Conservation (phyloP, 441 rosid genomes). For the Bruguiera hainesii region DNA sequence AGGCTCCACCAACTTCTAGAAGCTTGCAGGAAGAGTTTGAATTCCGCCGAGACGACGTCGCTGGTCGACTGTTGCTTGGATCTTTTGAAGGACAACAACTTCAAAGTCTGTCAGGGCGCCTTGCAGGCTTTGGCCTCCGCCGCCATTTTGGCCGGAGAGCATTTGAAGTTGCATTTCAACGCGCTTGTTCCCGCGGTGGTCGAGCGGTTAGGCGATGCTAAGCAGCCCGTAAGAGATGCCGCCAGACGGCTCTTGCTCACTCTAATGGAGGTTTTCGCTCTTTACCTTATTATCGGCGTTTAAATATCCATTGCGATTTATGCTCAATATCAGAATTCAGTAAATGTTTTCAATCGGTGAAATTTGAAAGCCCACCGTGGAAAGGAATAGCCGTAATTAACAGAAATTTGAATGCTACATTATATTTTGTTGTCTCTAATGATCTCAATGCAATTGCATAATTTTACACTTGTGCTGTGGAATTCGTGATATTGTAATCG, state of each 20-base stretch:
- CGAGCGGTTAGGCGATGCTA: conserved; percentile 86
- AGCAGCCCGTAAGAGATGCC: conserved; percentile 97
- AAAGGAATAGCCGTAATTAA: no score
- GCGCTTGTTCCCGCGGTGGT: conserved; percentile 96
- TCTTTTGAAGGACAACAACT: conserved; percentile 94
- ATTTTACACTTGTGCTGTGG: no score
- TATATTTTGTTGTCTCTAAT: no score
- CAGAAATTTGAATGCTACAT: no score
- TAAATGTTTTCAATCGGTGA: no score
- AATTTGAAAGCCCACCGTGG: no score
- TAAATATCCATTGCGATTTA: not conserved
- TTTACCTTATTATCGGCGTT: not conserved
- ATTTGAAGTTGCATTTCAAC: conserved; percentile 92
- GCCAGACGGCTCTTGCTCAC: conserved; percentile 90
- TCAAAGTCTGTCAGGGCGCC: conserved; percentile 90
- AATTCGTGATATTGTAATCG: no score
- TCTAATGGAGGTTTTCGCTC: conserved; percentile 79
- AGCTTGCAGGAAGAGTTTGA: conserved; percentile 77
- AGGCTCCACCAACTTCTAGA: conserved; percentile 86
- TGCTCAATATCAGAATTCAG: no score
- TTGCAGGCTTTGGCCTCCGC: conserved; percentile 98
- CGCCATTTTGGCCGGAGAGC: conserved; percentile 97
- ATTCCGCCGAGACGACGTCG: conserved; percentile 69
- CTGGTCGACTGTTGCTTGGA: conserved; percentile 94
- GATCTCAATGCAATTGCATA: no score